phyloP scores from a whole-genome alignment of 2,329 filamentous ascomycete species.

The Pseudogymnoascus sp. region DNA sequence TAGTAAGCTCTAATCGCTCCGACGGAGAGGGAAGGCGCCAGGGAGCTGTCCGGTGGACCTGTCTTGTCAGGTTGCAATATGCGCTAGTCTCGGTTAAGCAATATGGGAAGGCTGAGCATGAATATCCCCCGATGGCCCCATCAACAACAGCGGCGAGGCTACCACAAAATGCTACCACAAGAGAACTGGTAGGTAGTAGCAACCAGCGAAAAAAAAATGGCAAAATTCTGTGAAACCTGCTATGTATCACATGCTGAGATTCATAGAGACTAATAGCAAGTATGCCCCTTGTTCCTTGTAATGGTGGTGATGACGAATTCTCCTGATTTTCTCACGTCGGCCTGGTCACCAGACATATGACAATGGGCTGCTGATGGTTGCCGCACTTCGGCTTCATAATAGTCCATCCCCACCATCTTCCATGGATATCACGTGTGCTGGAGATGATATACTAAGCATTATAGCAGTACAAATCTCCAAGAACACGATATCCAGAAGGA shows the following conservation, averaged over 20 bases:
- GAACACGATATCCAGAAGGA: not conserved
- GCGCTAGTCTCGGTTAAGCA: conserved; percentile 1
- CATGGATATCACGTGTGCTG: not conserved
- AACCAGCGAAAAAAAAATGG: not conserved
- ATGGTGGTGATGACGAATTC: not conserved
- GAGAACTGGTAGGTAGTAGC: not conserved
- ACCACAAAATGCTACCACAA: not conserved
- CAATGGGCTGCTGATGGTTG: not conserved
- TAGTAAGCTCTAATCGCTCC: conserved; percentile 7
- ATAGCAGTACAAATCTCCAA: not conserved
- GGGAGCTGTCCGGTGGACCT: conserved; percentile 2
- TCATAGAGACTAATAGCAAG: not conserved
- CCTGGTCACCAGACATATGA: not conserved
- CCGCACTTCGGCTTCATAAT: not conserved
- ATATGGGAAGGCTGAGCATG: not conserved
- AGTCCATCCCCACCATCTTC: not conserved
- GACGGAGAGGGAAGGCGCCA: not conserved
- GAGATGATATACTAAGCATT: not conserved
- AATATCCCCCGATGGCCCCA: not conserved
- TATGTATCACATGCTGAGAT: not conserved
- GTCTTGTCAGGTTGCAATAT: not conserved
- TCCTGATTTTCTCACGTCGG: not conserved
- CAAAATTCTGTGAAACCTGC: not conserved
- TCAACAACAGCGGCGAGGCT: not conserved
- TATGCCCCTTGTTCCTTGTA: not conserved